A percentile compares a stretch with the other conserved stretches of the same genome.
These are phyloP conservation scores for Vitis rotundifolia DNA, from an alignment of 164 flowering plant genomes.

Conservation along the genomic window DNA sequence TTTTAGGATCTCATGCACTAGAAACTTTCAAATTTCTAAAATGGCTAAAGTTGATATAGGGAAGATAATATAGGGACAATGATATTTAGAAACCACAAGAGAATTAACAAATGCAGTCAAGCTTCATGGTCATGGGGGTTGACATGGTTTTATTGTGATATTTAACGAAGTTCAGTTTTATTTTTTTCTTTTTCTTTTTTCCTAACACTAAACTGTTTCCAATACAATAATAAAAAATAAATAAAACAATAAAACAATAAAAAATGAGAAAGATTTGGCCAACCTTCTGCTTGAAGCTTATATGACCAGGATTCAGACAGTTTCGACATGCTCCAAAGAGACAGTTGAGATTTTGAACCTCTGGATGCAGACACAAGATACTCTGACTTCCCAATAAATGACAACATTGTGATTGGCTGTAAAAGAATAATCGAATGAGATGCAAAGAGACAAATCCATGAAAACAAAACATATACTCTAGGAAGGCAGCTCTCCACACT, in stretches of 20 bases:
- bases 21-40: background rate
- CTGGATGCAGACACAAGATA: constrained; percentile 69
- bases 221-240: too few relatives aligned
- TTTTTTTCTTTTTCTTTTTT: too few relatives aligned
- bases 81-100: background rate
- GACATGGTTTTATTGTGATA: too few relatives aligned
- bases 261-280: constrained; percentile 10
- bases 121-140: too few relatives aligned
- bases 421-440: constrained; percentile 5
- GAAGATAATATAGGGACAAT: background rate
- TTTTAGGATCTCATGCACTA: background rate
- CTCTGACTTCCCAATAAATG: constrained; percentile 75
- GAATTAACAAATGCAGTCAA: background rate
- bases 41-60: background rate
- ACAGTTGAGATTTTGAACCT: constrained; percentile 65
- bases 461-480: too few relatives aligned
- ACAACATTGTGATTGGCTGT: constrained; percentile 63
- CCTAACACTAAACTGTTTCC: too few relatives aligned
- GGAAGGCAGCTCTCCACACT: too few relatives aligned
- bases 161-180: too few relatives aligned
- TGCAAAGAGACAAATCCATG: background rate
- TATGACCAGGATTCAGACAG: constrained; percentile 80
- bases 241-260: background rate
- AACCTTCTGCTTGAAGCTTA: constrained; percentile 76
- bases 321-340: constrained; percentile 82